Base-by-base conservation (phyloP, 2,329 filamentous ascomycete species). In the Aspergillus unguis region DNA sequence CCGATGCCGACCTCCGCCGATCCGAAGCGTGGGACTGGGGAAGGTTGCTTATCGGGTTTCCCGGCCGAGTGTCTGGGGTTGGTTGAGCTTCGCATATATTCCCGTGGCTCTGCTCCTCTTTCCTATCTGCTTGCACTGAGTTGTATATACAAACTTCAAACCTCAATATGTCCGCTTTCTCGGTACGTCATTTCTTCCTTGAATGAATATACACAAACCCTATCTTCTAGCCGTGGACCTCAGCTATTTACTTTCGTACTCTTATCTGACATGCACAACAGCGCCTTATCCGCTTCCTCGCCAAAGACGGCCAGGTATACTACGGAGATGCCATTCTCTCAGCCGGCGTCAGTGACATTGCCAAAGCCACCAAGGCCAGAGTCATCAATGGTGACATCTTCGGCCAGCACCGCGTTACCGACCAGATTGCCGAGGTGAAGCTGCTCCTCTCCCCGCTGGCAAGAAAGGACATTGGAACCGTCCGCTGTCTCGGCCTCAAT, bases 241-340 rank as follows among this genome's bases (percentile, higher is more conserved):
- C 17, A 17, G 17, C 17, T 17, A 17, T 17, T 17, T 17, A 17
- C 17, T 17, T 17, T 17, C 17, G 17, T 17, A 17, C 17, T 17
- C 17, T 17, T 17, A 17, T 17, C 17, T 17, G 17, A 17, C 17
- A 17, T 26, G 11, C 23, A 5, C 6, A 47, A 32, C 63, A 89
- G 84, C 83, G 85, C 63, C 84, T 91, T 36, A 76, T 91, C 60
- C 85, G 87, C 48, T 91, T 90, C 72, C 79, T 89, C 6, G 84
- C 86, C 62, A 83, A 80, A 61, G 85, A 90, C 63, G 86, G 86
- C 66, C 77, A 77, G 51, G 80, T 81, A 33, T 87, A 88, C 71
- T 88, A 89, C 58, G 88, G 87, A 60, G 86, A 91, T 71, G 86
- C 87, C 55, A 82, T 90, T 51, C 79, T 90, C 23, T 84, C 85